Percentiles rank a stretch among this genome's conserved stretches.
phyloP scores from a whole-genome alignment of 495 filamentous ascomycete genomes.

The Mytilinidion resinicola region DNA sequence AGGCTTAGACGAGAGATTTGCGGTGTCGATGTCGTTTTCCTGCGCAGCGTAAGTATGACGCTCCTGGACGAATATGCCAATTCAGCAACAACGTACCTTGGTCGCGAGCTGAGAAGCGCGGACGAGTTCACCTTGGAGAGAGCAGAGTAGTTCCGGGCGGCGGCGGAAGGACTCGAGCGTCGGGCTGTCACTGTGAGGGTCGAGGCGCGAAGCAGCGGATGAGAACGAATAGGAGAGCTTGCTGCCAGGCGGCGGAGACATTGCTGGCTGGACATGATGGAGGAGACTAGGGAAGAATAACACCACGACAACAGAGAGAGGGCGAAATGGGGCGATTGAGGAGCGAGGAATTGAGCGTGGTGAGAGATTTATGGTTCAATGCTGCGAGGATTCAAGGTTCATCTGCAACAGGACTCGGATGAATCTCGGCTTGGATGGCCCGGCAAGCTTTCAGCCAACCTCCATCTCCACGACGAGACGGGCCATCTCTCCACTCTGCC shows the following conservation, averaged over 20 bases:
- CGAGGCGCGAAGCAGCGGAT: slow-evolving; percentile 22
- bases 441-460: too few relatives aligned
- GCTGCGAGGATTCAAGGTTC: too few relatives aligned
- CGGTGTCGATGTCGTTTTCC: not conserved
- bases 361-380: not conserved
- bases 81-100: not conserved
- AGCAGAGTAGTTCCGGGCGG: slow-evolving; percentile 20
- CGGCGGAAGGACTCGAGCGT: slow-evolving; percentile 6
- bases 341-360: not conserved
- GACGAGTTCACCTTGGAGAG: slow-evolving; percentile 15
- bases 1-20: slow-evolving; percentile 3
- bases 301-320: not conserved
- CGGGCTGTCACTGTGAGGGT: slow-evolving; percentile 9
- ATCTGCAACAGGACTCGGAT: too few relatives aligned
- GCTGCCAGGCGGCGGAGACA: slow-evolving; percentile 35
- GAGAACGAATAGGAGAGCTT: slow-evolving; percentile 15
- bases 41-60: not conserved
- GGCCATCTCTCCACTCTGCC: too few relatives aligned
- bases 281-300: not conserved
- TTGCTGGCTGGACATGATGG: slow-evolving; percentile 35
- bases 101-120: slow-evolving; percentile 7
- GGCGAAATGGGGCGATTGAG: slow-evolving; percentile 1
- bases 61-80: too few relatives aligned
- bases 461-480: too few relatives aligned
- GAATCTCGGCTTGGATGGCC: too few relatives aligned